Evolutionary conservation across 495 filamentous ascomycete species (phyloP).

Genomic region (Penicillium flavigenum): DNA sequence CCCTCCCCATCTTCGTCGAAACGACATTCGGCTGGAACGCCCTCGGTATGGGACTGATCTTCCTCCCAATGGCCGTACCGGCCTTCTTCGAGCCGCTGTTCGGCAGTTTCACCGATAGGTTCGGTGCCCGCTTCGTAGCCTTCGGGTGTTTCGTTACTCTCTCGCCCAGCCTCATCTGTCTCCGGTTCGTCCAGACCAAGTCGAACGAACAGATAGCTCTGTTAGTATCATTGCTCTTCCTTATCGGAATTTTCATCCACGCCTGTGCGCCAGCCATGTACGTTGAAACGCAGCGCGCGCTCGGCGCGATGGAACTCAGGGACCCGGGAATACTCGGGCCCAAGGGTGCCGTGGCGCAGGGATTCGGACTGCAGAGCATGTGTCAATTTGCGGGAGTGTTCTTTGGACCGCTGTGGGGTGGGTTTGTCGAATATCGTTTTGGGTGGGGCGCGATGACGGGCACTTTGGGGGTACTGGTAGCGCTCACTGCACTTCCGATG

Average conservation of each 20-base stretch:
- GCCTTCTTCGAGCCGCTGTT: slow-evolving; percentile 63
- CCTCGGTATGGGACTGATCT: slow-evolving; percentile 68
- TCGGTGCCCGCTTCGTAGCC: slow-evolving; percentile 57
- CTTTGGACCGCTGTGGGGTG: slow-evolving; percentile 63
- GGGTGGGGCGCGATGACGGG: slow-evolving; percentile 58
- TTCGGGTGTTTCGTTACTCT: slow-evolving; percentile 61
- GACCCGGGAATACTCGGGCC: slow-evolving; percentile 46
- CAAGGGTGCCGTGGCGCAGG: slow-evolving; percentile 57
- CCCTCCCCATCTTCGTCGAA: slow-evolving; percentile 66
- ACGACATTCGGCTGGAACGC: slow-evolving; percentile 64
- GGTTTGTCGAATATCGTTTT: slow-evolving; percentile 55
- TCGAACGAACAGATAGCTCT: slow-evolving; percentile 59
- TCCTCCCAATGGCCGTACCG: slow-evolving; percentile 66
- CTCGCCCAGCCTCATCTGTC: slow-evolving; percentile 57
- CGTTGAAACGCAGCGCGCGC: slow-evolving; percentile 70
- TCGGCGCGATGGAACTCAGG: slow-evolving; percentile 54
- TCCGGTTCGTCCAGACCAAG: slow-evolving; percentile 62
- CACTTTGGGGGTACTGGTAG: slow-evolving; percentile 33
- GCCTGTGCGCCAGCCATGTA: slow-evolving; percentile 44
- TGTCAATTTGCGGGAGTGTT: slow-evolving; percentile 59
- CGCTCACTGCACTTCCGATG: slow-evolving; percentile 31
- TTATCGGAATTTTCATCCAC: slow-evolving; percentile 31
- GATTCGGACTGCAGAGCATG: slow-evolving; percentile 58
- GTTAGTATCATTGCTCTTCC: slow-evolving; percentile 38
- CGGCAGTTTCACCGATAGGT: slow-evolving; percentile 58